Evolutionary conservation across 2,329 filamentous ascomycete genomes (phyloP).

Genomic region (Hymenoscyphus infarciens): DNA sequence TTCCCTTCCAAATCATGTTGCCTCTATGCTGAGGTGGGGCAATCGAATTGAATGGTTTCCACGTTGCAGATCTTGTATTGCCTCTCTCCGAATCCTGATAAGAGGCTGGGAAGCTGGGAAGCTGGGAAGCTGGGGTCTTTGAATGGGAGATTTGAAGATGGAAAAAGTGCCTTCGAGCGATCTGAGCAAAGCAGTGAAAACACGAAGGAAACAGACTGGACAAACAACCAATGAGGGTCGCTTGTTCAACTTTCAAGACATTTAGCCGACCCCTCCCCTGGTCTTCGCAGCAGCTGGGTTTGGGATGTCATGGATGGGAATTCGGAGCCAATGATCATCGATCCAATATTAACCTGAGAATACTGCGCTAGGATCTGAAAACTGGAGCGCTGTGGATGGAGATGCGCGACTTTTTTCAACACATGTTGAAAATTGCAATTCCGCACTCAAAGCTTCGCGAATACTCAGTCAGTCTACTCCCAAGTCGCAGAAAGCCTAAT

Average conservation of each 20-base stretch:
- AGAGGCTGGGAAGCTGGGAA: background rate
- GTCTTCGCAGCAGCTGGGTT: conserved; percentile 1
- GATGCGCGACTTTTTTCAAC: background rate
- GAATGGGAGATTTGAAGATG: background rate
- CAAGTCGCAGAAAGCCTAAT: background rate
- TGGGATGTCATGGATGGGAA: background rate
- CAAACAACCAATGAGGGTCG: background rate
- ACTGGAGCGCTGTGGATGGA: background rate
- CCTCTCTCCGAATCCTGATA: background rate
- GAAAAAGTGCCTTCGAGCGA: background rate
- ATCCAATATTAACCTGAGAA: conserved; percentile 1
- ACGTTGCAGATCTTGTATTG: background rate
- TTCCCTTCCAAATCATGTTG: background rate
- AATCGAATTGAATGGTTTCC: background rate
- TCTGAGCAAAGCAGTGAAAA: conserved; percentile 1
- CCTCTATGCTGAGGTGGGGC: background rate
- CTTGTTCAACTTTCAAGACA: background rate
- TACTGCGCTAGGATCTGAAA: background rate
- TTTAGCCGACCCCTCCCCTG: conserved; percentile 1
- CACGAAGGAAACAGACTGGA: background rate
- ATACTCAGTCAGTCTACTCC: background rate
- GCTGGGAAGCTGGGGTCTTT: background rate
- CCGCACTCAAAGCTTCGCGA: too few species aligned
- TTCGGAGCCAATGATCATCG: conserved; percentile 1
- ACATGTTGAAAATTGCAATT: too few species aligned